Conservation (phyloP, 306 rosid genomes). For the Malus sieversii region DNA sequence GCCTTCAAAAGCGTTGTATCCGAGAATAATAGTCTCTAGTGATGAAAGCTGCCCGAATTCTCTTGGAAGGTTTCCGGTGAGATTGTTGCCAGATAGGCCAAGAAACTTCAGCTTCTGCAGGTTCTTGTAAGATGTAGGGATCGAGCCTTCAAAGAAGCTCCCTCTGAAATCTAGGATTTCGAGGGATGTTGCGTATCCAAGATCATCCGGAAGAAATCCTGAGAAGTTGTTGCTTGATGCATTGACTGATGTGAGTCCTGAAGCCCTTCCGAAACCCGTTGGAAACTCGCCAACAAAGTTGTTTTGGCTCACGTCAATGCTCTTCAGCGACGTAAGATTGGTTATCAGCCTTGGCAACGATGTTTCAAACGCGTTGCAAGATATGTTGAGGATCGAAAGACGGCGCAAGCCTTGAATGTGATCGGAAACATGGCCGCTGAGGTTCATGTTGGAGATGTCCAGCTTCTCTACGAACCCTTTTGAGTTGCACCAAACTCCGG, state of each 20-base stretch:
- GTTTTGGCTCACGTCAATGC: conserved; percentile 81
- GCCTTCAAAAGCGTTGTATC: conserved; percentile 74
- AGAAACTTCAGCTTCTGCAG: conserved; percentile 65
- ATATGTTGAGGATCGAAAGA: conserved; percentile 48
- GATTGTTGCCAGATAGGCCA: conserved; percentile 81
- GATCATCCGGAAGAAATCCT: conserved; percentile 69
- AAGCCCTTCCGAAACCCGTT: conserved; percentile 50
- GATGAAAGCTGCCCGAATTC: conserved; percentile 58
- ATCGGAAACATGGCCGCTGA: conserved; percentile 57
- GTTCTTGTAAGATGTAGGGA: conserved; percentile 52
- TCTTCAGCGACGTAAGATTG: conserved; percentile 46
- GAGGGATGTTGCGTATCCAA: conserved; percentile 61
- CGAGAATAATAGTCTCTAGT: conserved; percentile 65
- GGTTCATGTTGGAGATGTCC: conserved; percentile 75
- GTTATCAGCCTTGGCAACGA: conserved; percentile 47
- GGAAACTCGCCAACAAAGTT: conserved; percentile 69
- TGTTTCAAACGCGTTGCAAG: conserved; percentile 53
- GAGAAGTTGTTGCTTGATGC: conserved; percentile 75
- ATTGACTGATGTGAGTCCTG: conserved; percentile 46
- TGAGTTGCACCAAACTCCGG: conserved; percentile 65
- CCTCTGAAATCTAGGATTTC: conserved; percentile 78
- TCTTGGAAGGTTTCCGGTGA: conserved; percentile 57
- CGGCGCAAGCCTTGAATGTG: conserved; percentile 44
- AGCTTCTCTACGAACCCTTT: conserved; percentile 50
- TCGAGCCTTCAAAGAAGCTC: conserved; percentile 63